These are phyloP conservation scores for Colletotrichum aenigma DNA, from an alignment of 2,329 filamentous ascomycete genomes.

Conservation along the genomic window DNA sequence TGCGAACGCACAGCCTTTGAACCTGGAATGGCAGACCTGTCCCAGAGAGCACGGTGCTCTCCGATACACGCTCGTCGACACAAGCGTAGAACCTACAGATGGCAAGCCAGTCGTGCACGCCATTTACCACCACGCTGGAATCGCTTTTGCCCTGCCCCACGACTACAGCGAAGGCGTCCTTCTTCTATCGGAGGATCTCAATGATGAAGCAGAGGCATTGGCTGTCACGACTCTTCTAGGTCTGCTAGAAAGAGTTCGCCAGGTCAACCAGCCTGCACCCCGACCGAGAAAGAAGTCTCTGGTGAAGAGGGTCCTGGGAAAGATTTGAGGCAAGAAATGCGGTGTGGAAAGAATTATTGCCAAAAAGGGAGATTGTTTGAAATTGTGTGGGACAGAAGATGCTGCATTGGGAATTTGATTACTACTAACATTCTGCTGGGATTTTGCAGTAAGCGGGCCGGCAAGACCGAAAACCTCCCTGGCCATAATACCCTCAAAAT, in stretches of 20 bases:
- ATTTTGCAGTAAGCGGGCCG: background rate
- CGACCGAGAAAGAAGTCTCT: background rate
- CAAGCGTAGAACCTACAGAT: background rate
- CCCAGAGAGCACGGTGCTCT: conserved; percentile 6
- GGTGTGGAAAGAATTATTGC: background rate
- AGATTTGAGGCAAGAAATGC: background rate
- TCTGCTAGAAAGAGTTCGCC: background rate
- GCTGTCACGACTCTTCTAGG: background rate
- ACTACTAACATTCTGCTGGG: background rate
- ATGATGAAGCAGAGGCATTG: background rate
- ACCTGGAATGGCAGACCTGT: conserved; percentile 9
- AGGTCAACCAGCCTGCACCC: background rate
- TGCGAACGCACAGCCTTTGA: background rate
- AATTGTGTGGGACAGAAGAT: background rate
- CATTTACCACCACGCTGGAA: conserved; percentile 22
- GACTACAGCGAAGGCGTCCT: conserved; percentile 21
- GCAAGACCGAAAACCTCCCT: background rate
- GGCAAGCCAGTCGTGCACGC: background rate
- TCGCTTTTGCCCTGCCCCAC: background rate
- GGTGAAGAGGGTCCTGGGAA: background rate
- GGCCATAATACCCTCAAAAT: background rate
- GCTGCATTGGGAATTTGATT: background rate
- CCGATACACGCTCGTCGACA: conserved; percentile 16
- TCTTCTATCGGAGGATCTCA: conserved; percentile 1
- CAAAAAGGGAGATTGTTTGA: background rate